Evolutionary conservation across 108 stramenopile genomes (phyloP).

Genomic region (Seminavis robusta): DNA sequence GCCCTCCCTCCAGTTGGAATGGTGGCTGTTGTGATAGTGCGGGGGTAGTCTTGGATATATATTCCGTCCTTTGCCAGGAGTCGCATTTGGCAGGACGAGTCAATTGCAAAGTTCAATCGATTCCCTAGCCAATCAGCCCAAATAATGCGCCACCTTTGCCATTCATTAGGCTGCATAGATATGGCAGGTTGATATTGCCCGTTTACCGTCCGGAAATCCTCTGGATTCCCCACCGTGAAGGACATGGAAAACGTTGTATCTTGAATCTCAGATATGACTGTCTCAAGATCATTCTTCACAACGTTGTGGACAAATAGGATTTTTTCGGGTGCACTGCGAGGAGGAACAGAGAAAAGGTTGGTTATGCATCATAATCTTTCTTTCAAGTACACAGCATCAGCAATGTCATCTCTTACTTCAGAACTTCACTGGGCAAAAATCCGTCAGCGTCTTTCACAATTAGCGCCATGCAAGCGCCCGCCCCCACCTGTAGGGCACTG

Average conservation of each 20-base stretch:
- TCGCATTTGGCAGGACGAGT: constrained; percentile 3
- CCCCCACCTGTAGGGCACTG: not conserved
- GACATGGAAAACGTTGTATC: too few relatives aligned
- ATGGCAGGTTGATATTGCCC: not conserved
- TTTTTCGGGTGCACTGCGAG: not conserved
- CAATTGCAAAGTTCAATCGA: not conserved
- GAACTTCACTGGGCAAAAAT: too few relatives aligned
- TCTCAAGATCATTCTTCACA: too few relatives aligned
- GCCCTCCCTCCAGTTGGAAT: not conserved
- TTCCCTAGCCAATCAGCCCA: constrained; percentile 1
- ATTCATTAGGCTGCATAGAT: not conserved
- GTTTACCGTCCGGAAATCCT: not conserved
- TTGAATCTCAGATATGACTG: too few relatives aligned
- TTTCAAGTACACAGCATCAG: too few relatives aligned
- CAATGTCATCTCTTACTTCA: too few relatives aligned
- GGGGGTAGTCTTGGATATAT: constrained; percentile 3
- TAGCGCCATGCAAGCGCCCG: constrained; percentile 4
- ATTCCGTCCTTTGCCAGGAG: constrained; percentile 17
- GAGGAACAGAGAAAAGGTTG: too few relatives aligned
- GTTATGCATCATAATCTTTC: too few relatives aligned
- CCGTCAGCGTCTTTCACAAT: constrained; percentile 10
- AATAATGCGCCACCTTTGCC: not conserved
- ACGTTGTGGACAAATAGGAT: constrained; percentile 5
- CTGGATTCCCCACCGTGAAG: too few relatives aligned
- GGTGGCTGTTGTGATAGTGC: not conserved